Conservation (phyloP, 305 asterid genomes). For the Solanum hybrid region DNA sequence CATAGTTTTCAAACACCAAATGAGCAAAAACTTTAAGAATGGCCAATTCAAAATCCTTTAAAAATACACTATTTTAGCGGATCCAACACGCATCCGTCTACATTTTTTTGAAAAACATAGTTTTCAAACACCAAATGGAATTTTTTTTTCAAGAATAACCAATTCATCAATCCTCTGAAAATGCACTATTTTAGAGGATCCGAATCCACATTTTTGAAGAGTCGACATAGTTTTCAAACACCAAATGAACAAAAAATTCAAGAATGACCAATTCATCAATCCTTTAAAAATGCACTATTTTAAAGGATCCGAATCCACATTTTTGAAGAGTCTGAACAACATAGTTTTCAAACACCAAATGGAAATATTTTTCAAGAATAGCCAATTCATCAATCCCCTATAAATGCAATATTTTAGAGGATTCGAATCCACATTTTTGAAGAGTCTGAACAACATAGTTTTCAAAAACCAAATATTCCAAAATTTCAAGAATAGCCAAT, state of each 20-base stretch:
- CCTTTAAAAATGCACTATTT: background rate
- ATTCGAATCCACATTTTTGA: background rate
- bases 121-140: background rate
- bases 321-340: background rate
- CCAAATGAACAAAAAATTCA: background rate
- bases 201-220: background rate
- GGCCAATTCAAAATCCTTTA: too few species aligned
- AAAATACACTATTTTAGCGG: background rate
- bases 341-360: background rate
- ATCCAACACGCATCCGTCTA: fast-evolving
- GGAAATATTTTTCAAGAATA: background rate
- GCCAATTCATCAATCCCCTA: background rate
- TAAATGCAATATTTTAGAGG: background rate
- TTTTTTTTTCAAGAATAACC: background rate
- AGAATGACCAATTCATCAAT: background rate
- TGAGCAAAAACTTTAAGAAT: too few species aligned
- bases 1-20: background rate
- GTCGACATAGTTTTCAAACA: background rate
- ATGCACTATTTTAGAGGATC: background rate
- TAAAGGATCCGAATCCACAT: background rate
- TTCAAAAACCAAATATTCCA: fast-evolving
- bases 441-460: background rate
- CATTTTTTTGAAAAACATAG: background rate
- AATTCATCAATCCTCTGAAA: background rate
- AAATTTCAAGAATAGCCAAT: background rate